A percentile compares a stretch with the other conserved stretches of the same genome.
Evolutionary conservation across 805 yeast genomes (phyloP).

Genomic region (Schizosaccharomyces octosporus): DNA sequence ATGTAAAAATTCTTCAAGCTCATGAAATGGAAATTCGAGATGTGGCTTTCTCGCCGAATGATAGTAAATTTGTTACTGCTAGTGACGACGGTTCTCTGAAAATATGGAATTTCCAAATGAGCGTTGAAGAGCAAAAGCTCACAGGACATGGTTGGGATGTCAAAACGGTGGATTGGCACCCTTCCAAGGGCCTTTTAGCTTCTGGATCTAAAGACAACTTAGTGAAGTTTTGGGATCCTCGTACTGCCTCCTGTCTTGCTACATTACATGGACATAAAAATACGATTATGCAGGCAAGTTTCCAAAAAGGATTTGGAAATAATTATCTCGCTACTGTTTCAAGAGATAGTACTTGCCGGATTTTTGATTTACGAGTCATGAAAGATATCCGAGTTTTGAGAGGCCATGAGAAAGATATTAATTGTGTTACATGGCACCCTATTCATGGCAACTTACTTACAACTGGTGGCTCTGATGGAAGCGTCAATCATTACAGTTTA

Average conservation of each 20-base stretch:
- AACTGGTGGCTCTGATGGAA: slow-evolving; percentile 76
- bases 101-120: slow-evolving; percentile 84
- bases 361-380: slow-evolving; percentile 74
- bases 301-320: slow-evolving; percentile 55
- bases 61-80: slow-evolving; percentile 74
- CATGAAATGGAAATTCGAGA: slow-evolving; percentile 71
- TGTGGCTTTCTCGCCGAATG: slow-evolving; percentile 71
- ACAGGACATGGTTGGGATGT: slow-evolving; percentile 98
- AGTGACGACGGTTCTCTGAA: slow-evolving; percentile 80
- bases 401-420: slow-evolving; percentile 62
- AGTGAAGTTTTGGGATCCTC: slow-evolving; percentile 88
- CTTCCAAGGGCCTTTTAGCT: slow-evolving; percentile 58
- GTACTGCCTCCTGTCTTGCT: slow-evolving; percentile 44
- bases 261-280: slow-evolving; percentile 84
- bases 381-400: slow-evolving; percentile 46
- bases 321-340: slow-evolving; percentile 63
- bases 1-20: slow-evolving; percentile 57
- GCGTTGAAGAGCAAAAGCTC: slow-evolving; percentile 52
- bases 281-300: slow-evolving; percentile 64
- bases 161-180: slow-evolving; percentile 93
- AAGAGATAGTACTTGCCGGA: slow-evolving; percentile 65
- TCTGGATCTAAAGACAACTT: slow-evolving; percentile 90
- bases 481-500: slow-evolving; percentile 52
- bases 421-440: slow-evolving; percentile 84
- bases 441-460: slow-evolving; percentile 54